Evolutionary conservation across 2,329 filamentous ascomycete genomes (phyloP).

Genomic region (Penicillium sp.): DNA sequence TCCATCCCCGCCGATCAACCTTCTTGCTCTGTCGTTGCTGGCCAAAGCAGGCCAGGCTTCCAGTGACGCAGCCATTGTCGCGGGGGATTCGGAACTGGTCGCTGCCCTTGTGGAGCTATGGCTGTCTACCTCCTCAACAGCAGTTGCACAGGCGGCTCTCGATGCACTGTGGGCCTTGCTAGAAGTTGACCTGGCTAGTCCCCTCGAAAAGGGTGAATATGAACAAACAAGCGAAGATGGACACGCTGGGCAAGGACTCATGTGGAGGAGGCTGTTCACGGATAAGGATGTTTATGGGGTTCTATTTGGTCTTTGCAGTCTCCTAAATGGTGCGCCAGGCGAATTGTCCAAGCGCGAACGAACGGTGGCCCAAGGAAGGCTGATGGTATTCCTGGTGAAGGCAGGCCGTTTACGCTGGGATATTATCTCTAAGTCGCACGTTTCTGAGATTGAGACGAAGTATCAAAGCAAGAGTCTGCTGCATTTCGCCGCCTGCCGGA

Average conservation of each 20-base stretch:
- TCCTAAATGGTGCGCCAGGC: constrained; percentile 36
- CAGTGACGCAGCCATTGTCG: constrained; percentile 58
- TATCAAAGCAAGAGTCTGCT: constrained; percentile 47
- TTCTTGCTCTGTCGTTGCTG: constrained; percentile 55
- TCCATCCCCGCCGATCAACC: constrained; percentile 54
- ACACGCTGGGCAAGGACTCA: constrained; percentile 48
- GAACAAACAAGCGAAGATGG: constrained; percentile 18
- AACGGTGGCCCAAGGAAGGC: constrained; percentile 59
- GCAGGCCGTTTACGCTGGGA: constrained; percentile 56
- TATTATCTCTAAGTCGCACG: constrained; percentile 51
- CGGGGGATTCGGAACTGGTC: constrained; percentile 55
- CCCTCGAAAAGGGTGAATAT: constrained; percentile 27
- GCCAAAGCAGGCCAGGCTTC: constrained; percentile 53
- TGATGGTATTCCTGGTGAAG: constrained; percentile 58
- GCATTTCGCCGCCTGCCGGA: constrained; percentile 54
- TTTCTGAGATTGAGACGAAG: constrained; percentile 51
- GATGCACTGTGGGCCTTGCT: constrained; percentile 54
- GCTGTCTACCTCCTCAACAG: constrained; percentile 56
- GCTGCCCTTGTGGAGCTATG: constrained; percentile 56
- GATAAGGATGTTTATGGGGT: constrained; percentile 58
- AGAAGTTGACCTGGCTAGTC: constrained; percentile 46
- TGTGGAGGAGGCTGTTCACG: constrained; percentile 62
- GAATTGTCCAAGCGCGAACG: constrained; percentile 51
- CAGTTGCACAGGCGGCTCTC: constrained; percentile 54
- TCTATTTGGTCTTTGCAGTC: constrained; percentile 56